A percentile compares a stretch with the other conserved stretches of the same genome.
phyloP scores from a whole-genome alignment of 257 asterid genomes.

The Lycium ferocissimum region DNA sequence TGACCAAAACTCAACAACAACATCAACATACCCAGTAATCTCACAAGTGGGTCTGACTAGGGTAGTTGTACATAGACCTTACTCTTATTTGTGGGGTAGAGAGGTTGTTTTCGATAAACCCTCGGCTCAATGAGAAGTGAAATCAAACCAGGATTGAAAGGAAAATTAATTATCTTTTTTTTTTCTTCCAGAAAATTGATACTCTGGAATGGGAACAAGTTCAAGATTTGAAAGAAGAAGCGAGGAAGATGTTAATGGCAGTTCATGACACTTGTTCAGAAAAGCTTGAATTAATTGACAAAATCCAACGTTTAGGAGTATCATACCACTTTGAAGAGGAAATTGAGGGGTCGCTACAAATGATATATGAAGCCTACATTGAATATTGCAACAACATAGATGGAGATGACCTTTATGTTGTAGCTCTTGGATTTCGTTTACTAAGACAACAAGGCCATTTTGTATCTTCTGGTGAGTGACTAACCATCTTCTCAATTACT shows the following conservation, averaged over 20 bases:
- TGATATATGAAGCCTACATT: background rate
- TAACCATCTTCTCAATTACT: no score
- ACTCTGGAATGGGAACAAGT: background rate
- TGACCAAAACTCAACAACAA: no score
- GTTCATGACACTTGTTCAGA: background rate
- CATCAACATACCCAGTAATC: no score
- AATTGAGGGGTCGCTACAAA: constrained; percentile 11
- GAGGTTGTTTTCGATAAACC: no score
- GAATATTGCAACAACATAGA: background rate
- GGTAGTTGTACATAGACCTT: no score
- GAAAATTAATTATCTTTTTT: no score
- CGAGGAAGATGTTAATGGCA: background rate
- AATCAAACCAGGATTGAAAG: no score
- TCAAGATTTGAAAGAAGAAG: constrained; percentile 20
- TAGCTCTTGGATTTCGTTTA: constrained; percentile 38
- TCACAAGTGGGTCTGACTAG: no score
- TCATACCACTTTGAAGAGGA: constrained; percentile 38
- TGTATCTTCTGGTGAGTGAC: constrained; percentile 25
- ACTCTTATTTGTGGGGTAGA: no score
- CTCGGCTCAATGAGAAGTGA: no score
- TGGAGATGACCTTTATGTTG: constrained; percentile 24
- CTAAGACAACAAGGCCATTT: constrained; percentile 36
- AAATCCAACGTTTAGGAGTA: constrained; percentile 39
- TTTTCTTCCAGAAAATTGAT: no score
- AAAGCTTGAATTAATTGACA: constrained; percentile 31